Conservation (phyloP, 805 yeast genomes). For the Pichia pseudocactophila region DNA sequence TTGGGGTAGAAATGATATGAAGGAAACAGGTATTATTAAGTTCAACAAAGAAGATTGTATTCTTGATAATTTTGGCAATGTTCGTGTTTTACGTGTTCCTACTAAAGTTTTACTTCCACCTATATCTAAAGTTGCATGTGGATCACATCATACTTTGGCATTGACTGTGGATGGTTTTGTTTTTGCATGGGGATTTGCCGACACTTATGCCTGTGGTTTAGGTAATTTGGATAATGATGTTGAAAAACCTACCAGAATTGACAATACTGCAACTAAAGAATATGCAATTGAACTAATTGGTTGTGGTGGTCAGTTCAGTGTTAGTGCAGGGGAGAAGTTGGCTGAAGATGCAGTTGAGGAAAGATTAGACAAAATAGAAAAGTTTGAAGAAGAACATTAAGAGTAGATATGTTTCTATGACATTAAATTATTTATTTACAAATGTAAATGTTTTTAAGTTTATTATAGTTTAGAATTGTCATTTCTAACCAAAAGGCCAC, state of each 20-base stretch:
- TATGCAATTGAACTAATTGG: conserved; percentile 65
- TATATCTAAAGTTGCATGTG: conserved; percentile 58
- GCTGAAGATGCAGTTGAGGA: conserved; percentile 45
- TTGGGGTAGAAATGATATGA: conserved; percentile 92
- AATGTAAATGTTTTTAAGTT: neutral
- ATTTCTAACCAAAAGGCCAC: conserved; percentile 67
- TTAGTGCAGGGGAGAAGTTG: conserved; percentile 68
- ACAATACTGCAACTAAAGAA: conserved; percentile 86
- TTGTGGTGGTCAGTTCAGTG: conserved; percentile 96
- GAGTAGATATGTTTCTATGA: neutral
- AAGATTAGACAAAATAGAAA: conserved; percentile 43
- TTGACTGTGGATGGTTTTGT: conserved; percentile 75
- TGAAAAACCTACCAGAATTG: conserved; percentile 78
- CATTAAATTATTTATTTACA: neutral
- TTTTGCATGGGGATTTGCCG: conserved; percentile 97
- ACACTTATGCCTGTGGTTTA: conserved; percentile 91
- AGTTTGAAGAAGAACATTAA: conserved; percentile 31
- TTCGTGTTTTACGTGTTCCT: conserved; percentile 82
- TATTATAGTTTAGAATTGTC: conserved; percentile 29
- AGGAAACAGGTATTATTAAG: conserved; percentile 75
- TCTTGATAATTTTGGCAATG: conserved; percentile 68
- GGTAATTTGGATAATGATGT: conserved; percentile 82
- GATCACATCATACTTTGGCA: conserved; percentile 90
- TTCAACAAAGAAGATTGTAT: conserved; percentile 64
- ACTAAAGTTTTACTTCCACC: conserved; percentile 56